phyloP scores from a whole-genome alignment of 2,329 filamentous ascomycete species.

The Xylariaceae sp. region DNA sequence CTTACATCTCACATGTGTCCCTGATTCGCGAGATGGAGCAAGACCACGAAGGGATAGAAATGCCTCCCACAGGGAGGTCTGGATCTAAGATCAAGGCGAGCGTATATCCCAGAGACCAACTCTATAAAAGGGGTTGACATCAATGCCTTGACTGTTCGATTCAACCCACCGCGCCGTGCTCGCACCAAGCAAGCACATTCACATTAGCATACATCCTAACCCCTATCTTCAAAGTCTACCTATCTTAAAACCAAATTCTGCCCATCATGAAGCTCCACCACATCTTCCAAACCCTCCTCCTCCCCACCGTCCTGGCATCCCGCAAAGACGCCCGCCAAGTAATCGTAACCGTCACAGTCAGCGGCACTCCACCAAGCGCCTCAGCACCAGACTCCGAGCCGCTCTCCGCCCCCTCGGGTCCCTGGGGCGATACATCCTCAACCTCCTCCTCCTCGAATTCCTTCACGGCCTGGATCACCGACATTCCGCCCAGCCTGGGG shows the following conservation, averaged over 20 bases:
- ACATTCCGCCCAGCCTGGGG: too few species aligned
- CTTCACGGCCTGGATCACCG: too few species aligned
- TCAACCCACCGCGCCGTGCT: neutral
- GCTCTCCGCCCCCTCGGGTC: constrained; percentile 13
- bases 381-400: too few species aligned
- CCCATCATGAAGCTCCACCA: constrained; percentile 19
- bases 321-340: constrained; percentile 15
- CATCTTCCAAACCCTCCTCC: constrained; percentile 16
- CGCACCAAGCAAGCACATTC: neutral
- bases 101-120: neutral
- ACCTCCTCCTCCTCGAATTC: too few species aligned
- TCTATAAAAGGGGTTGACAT: constrained; percentile 1
- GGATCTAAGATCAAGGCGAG: too few species aligned
- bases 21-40: constrained; percentile 8
- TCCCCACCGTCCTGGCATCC: constrained; percentile 16
- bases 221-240: neutral
- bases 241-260: neutral
- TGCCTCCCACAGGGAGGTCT: neutral
- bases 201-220: neutral
- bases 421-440: constrained; percentile 8
- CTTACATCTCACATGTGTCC: constrained; percentile 15
- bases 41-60: constrained; percentile 19
- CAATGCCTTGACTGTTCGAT: too few species aligned
- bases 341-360: constrained; percentile 14
- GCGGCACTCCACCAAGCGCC: neutral